Evolutionary conservation across 75 land plant genomes (phyloP).

Genomic region (Sequoiadendron giganteum): DNA sequence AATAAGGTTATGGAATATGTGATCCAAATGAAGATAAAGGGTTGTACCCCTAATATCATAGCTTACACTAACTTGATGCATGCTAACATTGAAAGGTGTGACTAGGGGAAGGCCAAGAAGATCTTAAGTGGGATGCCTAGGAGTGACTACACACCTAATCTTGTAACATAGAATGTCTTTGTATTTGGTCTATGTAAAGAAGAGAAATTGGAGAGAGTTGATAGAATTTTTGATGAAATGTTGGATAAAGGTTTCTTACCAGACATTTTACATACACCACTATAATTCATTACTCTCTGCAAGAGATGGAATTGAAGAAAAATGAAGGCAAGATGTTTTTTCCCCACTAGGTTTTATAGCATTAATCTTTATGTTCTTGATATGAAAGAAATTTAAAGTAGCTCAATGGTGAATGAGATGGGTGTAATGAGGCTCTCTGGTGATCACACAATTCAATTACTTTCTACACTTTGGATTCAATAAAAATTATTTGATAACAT

Average conservation of each 20-base stretch:
- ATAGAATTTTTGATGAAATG: constrained; percentile 24
- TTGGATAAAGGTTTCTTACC: constrained; percentile 39
- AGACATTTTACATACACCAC: constrained; percentile 37
- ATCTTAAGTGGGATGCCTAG: constrained; percentile 27
- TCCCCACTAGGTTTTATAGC: constrained; percentile 46
- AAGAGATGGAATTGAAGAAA: constrained; percentile 32
- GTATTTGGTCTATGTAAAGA: constrained; percentile 28
- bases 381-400: constrained; percentile 17
- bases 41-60: constrained; percentile 37
- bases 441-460: constrained; percentile 71
- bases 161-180: constrained; percentile 40
- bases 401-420: constrained; percentile 34
- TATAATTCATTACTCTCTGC: constrained; percentile 52
- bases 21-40: constrained; percentile 56
- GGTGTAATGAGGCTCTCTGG: constrained; percentile 55
- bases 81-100: constrained; percentile 40
- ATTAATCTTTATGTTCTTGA: constrained; percentile 32
- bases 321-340: constrained; percentile 29
- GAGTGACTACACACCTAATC: constrained; percentile 21
- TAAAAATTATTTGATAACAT: constrained; percentile 74
- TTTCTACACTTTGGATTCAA: constrained; percentile 80
- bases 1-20: constrained; percentile 49
- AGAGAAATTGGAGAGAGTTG: constrained; percentile 23
- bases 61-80: constrained; percentile 68
- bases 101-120: constrained; percentile 26